Percentiles rank a stretch among this genome's conserved stretches.
Conservation (phyloP, 495 filamentous ascomycete species). For the Neurospora sp. region DNA sequence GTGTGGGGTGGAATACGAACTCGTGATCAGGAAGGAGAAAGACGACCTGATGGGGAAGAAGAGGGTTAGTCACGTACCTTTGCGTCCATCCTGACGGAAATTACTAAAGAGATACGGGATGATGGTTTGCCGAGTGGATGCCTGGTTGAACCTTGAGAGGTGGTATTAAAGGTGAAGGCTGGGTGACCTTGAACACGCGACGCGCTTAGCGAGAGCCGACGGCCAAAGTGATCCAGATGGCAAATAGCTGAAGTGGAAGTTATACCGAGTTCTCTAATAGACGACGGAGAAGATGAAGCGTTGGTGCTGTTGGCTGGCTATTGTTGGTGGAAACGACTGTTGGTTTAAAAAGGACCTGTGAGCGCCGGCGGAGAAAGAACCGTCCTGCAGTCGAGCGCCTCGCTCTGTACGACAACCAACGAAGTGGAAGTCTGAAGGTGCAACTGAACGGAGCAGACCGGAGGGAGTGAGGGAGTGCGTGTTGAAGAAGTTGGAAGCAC, state of each 20-base stretch:
- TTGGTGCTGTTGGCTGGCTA: not conserved
- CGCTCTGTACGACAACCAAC: not conserved
- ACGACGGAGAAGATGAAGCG: not conserved
- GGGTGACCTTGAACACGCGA: not conserved
- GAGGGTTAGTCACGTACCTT: slow-evolving; percentile 20
- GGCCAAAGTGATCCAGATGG: not conserved
- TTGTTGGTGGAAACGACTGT: not conserved
- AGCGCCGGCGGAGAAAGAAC: not conserved
- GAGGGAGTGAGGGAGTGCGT: not conserved
- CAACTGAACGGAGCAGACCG: not conserved
- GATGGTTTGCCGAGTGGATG: not conserved
- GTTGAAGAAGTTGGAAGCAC: not conserved
- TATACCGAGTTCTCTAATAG: not conserved
- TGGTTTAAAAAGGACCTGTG: not conserved
- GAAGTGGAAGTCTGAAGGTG: not conserved
- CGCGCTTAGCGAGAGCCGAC: not conserved
- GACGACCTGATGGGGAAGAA: slow-evolving; percentile 5
- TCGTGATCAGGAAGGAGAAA: slow-evolving; percentile 4
- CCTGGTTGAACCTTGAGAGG: not conserved
- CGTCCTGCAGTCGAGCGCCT: not conserved
- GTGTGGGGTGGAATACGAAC: slow-evolving; percentile 1
- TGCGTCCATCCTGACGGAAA: slow-evolving; percentile 23
- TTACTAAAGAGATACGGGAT: slow-evolving; percentile 1
- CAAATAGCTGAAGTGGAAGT: not conserved
- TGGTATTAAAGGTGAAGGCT: not conserved